Percentiles rank a stretch among this genome's conserved stretches.
These are phyloP conservation scores for Ganoderma boninense DNA, from an alignment of 1,284 basidiomycete species.

Conservation along the genomic window DNA sequence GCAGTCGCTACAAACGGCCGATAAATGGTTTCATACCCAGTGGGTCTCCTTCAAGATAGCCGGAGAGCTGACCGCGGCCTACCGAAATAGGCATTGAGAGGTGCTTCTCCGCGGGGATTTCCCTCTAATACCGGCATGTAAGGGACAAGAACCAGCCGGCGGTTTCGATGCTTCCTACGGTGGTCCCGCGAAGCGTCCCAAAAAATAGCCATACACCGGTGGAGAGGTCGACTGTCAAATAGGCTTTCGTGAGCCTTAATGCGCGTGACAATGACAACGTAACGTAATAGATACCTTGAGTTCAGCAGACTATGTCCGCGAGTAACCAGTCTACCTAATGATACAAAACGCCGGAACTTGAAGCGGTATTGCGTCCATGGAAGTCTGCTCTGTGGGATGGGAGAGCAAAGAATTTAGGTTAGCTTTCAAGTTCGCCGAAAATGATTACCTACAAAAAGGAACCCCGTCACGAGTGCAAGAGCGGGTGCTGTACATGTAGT, in stretches of 20 bases:
- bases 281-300: neutral
- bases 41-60: neutral
- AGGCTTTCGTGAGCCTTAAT: slow-evolving; percentile 26
- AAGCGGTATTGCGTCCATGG: neutral
- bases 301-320: neutral
- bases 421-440: neutral
- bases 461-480: neutral
- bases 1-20: slow-evolving; percentile 3
- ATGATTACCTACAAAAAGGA: neutral
- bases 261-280: slow-evolving; percentile 21
- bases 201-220: slow-evolving; percentile 10
- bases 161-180: slow-evolving; percentile 7
- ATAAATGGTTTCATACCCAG: slow-evolving; percentile 21
- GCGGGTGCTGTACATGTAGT: neutral
- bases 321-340: neutral
- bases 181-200: slow-evolving; percentile 25
- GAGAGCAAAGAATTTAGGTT: neutral
- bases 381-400: neutral
- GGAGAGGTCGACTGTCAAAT: slow-evolving; percentile 21
- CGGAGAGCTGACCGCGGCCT: slow-evolving; percentile 4
- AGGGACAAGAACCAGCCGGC: slow-evolving; percentile 2
- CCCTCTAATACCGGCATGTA: slow-evolving; percentile 22
- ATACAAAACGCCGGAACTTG: neutral
- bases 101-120: slow-evolving; percentile 23
- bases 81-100: slow-evolving; percentile 19